phyloP scores from a whole-genome alignment of 2,329 filamentous ascomycete genomes.

The Hymenoscyphus albidus region DNA sequence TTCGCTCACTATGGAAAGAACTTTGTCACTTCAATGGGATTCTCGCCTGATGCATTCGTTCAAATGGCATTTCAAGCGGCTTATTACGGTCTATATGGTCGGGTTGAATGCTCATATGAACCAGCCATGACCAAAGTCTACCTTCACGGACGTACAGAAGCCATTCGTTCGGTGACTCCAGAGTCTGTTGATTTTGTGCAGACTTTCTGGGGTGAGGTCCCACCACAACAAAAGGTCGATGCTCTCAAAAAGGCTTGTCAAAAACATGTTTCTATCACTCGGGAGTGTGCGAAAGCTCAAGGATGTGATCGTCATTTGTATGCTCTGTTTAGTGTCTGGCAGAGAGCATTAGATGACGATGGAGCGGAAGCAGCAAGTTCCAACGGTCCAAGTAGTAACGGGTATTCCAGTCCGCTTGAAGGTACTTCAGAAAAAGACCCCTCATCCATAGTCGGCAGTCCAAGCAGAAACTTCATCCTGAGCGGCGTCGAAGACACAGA shows the following conservation, averaged over 20 bases:
- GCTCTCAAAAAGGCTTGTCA: conserved; percentile 79
- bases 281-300: conserved; percentile 81
- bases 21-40: conserved; percentile 95
- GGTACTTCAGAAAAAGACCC: conserved; percentile 46
- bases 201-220: conserved; percentile 91
- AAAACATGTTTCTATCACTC: conserved; percentile 75
- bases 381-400: conserved; percentile 51
- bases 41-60: conserved; percentile 94
- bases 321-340: conserved; percentile 92
- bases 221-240: conserved; percentile 77
- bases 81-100: conserved; percentile 93
- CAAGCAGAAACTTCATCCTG: conserved; percentile 48
- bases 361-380: conserved; percentile 49
- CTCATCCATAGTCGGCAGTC: conserved; percentile 48
- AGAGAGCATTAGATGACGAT: conserved; percentile 77
- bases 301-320: conserved; percentile 93
- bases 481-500: conserved; percentile 39
- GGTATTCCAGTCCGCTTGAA: conserved; percentile 55
- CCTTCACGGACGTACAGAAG: conserved; percentile 91
- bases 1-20: conserved; percentile 91
- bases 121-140: conserved; percentile 97
- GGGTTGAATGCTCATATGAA: conserved; percentile 93
- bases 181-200: conserved; percentile 86
- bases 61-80: conserved; percentile 99
- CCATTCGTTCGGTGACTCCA: conserved; percentile 78